These are phyloP conservation scores for Fabrea salina DNA, from an alignment of 169 alveolate species.

Conservation along the genomic window DNA sequence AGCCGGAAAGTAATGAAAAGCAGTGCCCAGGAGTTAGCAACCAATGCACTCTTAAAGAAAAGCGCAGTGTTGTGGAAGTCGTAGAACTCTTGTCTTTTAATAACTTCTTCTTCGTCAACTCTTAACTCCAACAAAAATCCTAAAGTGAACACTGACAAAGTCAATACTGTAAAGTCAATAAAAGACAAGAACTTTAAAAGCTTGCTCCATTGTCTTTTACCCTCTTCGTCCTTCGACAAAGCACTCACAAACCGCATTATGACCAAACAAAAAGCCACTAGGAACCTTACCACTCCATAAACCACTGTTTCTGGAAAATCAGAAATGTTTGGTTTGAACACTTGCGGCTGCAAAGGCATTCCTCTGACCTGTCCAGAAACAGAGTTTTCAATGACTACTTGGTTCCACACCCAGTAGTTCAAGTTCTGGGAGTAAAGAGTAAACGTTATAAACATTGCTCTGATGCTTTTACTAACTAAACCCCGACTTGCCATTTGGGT, in stretches of 20 bases:
- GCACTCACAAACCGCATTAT: neutral
- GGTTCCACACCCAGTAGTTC: slow-evolving; percentile 3
- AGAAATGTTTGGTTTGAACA: neutral
- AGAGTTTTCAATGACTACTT: slow-evolving; percentile 8
- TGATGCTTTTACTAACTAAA: neutral
- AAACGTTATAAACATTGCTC: slow-evolving; percentile 25
- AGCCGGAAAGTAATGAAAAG: neutral
- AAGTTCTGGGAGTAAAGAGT: neutral
- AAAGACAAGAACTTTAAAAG: neutral
- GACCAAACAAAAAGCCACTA: neutral
- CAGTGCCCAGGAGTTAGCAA: neutral
- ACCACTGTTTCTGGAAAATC: neutral
- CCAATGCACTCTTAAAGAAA: neutral
- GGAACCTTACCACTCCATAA: neutral
- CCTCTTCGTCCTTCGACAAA: neutral
- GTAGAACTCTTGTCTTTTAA: neutral
- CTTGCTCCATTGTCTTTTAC: neutral
- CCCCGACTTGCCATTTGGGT: neutral
- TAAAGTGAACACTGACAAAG: neutral
- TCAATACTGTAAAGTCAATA: neutral
- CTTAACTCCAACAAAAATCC: neutral
- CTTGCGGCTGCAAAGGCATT: neutral
- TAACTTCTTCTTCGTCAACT: neutral
- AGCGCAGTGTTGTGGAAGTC: neutral
- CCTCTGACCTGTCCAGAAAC: neutral